Percentiles rank a stretch among this genome's conserved stretches.
These are phyloP conservation scores for Triangularia setosa DNA, from an alignment of 2,329 filamentous ascomycete genomes.

Conservation along the genomic window DNA sequence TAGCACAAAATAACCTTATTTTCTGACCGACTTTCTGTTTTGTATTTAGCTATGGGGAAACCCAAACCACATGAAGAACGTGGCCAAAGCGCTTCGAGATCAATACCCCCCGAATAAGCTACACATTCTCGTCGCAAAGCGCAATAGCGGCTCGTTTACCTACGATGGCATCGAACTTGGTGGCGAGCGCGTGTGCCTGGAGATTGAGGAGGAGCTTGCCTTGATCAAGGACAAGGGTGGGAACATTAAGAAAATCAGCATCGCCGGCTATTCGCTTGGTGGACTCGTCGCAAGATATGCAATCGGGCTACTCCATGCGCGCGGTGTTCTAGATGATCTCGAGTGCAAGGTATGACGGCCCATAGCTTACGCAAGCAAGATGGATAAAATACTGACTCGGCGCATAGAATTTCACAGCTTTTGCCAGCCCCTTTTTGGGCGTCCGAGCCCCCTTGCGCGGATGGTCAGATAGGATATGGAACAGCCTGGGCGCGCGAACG, in stretches of 20 bases:
- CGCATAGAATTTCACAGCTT: constrained; percentile 80
- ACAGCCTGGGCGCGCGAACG: constrained; percentile 76
- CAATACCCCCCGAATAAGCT: constrained; percentile 59
- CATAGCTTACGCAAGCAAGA: not conserved
- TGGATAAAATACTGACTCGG: not conserved
- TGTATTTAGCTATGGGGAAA: constrained; percentile 67
- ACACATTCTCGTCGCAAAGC: constrained; percentile 67
- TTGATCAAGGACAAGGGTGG: constrained; percentile 58
- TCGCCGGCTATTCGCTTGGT: constrained; percentile 86
- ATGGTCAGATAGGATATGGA: constrained; percentile 66
- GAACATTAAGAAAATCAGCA: constrained; percentile 74
- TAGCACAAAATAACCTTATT: not conserved
- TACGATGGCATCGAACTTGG: constrained; percentile 67
- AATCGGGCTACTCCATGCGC: constrained; percentile 76
- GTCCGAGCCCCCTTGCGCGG: constrained; percentile 66
- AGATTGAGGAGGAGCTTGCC: constrained; percentile 62
- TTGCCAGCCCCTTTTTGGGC: constrained; percentile 81
- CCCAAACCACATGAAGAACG: constrained; percentile 65
- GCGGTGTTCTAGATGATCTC: constrained; percentile 73
- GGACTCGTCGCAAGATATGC: constrained; percentile 84
- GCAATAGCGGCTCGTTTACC: constrained; percentile 69
- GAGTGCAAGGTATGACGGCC: constrained; percentile 62
- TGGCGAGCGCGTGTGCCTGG: constrained; percentile 62
- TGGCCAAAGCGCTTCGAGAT: constrained; percentile 62
- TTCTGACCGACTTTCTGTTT: constrained; percentile 10